Base-by-base conservation (phyloP, 2,329 filamentous ascomycete species). In the Phialophora tarda region DNA sequence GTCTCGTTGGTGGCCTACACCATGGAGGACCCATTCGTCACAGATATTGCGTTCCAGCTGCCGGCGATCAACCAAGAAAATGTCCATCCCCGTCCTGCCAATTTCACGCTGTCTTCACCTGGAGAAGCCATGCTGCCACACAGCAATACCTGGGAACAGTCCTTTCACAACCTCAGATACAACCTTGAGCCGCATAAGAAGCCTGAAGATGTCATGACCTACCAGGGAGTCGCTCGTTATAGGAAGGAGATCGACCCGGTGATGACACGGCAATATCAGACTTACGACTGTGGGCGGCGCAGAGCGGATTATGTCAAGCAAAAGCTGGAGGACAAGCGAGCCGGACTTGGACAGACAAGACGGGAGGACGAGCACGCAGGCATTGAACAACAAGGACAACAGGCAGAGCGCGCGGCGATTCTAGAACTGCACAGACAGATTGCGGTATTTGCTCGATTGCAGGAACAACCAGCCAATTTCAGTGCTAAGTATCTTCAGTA, bases 171-270 rank as follows among this genome's bases (percentile, higher is more conserved):
- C 53, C 26, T 63, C 10, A 55, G 32, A 26, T 54, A 60, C 21
- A 34, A 17, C 12, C 10, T 41, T 34, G 21, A 24, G 12, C 28
- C 10, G 8, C 21, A 32, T 4, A 24, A 61, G 17, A 64, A 24
- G 12, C 56, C 63, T 17, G 63, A 64, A 32, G 56, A 64, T 12
- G 8, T 48, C 48, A 64, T 64, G 63, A 26, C 17, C 23, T 60
- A 64, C 26, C 24, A 50, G 7, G 63, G 63, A 23, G 3, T 8
- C 32, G 63, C 63, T 34, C n/a, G 24, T 17, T 32, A 56, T 34
- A 56, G 5, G 17, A 24, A 12, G n/a, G 63, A 64, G 41, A 8
- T 10, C 17, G 63, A 64, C 23, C 23, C 14, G 14, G 48, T 28
- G 12, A 64, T 64, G 63, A 30, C 21, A 24, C 14, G 21, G 21